Evolutionary conservation across 805 yeast genomes (phyloP), one percentile per base, ranked within the genome.

Genomic region (Maudiozyma barnettii): DNA sequence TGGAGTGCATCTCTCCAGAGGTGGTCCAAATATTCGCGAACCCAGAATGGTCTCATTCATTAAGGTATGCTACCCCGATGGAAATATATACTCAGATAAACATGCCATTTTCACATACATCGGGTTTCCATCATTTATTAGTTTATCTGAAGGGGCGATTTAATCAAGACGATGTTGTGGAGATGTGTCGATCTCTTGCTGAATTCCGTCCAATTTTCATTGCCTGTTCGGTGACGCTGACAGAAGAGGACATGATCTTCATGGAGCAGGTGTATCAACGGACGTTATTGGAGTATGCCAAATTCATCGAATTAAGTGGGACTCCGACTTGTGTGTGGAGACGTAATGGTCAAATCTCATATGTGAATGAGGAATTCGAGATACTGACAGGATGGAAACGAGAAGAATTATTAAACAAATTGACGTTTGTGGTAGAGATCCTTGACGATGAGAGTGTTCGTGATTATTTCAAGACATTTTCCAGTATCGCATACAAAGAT

Each of bases 201-300:
- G 84, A 83, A 41, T 89, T 89, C 59, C 70, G 98, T 53, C 96
- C 98, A 2, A 81, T 90, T 12, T 91, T 91, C 62, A 88, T 90
- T 56, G 96, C 97, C 3, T 85, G 95, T 57, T 86, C 95, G 37
- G 84, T 86, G 57, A 81, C 93, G 5, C 67, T 91, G 35, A 86
- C 90, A 49, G 95, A 87, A 56, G 95, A 86, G 39, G 99, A 91
- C 63, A 72, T 90, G 65, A 84, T 91, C 2, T 91, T 91, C 60
- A 88, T 93, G 84, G 99, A 91, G 61, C 95, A 91, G 68, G 86
- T 96, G 56, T 91, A 90, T 68, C 98, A 91, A 65, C 71, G 99
- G 41, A 89, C 98, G 0, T 69, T 91, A 35, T 68, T 91, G 40
- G 96, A 95, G 51, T 91, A 89, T 63, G 90, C 88, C 50, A 84